A percentile compares a stretch with the other conserved stretches of the same genome.
phyloP scores from a whole-genome alignment of 192 early-diverging fungal species.

The Dispira parvispora region DNA sequence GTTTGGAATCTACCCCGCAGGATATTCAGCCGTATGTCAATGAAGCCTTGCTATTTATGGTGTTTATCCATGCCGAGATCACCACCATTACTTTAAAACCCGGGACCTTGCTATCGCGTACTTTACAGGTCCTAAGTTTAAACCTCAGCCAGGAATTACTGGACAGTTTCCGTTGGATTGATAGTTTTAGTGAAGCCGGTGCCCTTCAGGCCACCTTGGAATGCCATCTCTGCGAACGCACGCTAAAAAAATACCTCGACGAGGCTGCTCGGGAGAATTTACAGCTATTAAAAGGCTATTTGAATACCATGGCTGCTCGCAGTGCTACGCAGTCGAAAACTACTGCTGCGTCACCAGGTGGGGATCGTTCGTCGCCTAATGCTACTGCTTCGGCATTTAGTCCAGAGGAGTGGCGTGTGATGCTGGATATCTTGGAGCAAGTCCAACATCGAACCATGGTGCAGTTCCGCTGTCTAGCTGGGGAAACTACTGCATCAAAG shows the following conservation, averaged over 20 bases:
- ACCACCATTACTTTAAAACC: constrained; percentile 52
- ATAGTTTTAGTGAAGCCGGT: constrained; percentile 75
- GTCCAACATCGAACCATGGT: constrained; percentile 42
- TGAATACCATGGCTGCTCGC: constrained; percentile 44
- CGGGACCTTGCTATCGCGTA: constrained; percentile 55
- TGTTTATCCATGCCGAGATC: constrained; percentile 80
- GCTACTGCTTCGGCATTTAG: constrained; percentile 17
- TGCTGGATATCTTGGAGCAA: constrained; percentile 30
- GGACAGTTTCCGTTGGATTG: constrained; percentile 56
- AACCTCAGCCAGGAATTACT: constrained; percentile 67
- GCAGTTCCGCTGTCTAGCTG: constrained; percentile 54
- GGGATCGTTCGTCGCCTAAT: constrained; percentile 11
- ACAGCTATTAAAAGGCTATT: constrained; percentile 53
- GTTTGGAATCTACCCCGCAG: constrained; percentile 45
- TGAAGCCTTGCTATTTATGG: constrained; percentile 68
- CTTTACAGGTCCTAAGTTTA: constrained; percentile 53
- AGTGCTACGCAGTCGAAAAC: constrained; percentile 15
- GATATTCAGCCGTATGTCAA: constrained; percentile 81
- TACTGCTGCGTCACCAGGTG: neutral
- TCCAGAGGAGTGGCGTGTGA: constrained; percentile 23
- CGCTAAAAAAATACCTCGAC: constrained; percentile 58
- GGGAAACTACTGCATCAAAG: too few relatives aligned
- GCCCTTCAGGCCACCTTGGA: constrained; percentile 92
- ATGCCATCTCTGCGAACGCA: constrained; percentile 76
- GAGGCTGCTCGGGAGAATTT: constrained; percentile 45